Percentiles rank a stretch among this genome's conserved stretches.
phyloP scores from a whole-genome alignment of 2,329 filamentous ascomycete species.

The Cladosporium velox region DNA sequence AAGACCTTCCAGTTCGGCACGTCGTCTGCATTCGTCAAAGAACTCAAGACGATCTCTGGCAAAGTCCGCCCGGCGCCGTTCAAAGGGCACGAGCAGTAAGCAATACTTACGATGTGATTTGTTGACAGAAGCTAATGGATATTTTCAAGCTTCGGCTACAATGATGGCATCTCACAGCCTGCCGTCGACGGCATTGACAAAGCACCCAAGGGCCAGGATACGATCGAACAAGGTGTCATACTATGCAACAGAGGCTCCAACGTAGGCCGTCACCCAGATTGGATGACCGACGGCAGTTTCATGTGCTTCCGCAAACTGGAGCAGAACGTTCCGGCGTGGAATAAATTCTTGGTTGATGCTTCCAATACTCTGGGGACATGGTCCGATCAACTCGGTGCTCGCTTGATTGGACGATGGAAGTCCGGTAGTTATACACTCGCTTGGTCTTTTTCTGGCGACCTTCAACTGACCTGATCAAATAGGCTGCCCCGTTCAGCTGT shows the following conservation, averaged over 20 bases:
- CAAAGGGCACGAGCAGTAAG: constrained; percentile 44
- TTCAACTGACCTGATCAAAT: neutral
- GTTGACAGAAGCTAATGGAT: neutral
- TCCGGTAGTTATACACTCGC: constrained; percentile 23
- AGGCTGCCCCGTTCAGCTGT: constrained; percentile 28
- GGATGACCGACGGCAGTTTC: constrained; percentile 50
- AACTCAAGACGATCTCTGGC: constrained; percentile 38
- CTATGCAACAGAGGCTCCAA: constrained; percentile 41
- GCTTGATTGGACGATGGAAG: constrained; percentile 50
- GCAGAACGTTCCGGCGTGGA: constrained; percentile 50
- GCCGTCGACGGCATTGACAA: constrained; percentile 38
- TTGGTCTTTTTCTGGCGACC: neutral
- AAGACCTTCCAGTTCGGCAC: constrained; percentile 32
- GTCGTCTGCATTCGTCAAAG: constrained; percentile 27
- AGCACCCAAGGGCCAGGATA: constrained; percentile 36
- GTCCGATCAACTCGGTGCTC: constrained; percentile 45
- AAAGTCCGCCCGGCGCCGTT: constrained; percentile 40
- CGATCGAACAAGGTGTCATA: constrained; percentile 40
- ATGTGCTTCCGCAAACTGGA: constrained; percentile 48
- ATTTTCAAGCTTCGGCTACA: constrained; percentile 44
- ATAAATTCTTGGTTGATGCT: constrained; percentile 43
- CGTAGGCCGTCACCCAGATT: constrained; percentile 33
- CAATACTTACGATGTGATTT: neutral
- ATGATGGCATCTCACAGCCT: constrained; percentile 48
- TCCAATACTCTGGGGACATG: constrained; percentile 31